Base-by-base conservation (phyloP, 768 basidiomycete genomes). In the Macrolepiota dolichaula region DNA sequence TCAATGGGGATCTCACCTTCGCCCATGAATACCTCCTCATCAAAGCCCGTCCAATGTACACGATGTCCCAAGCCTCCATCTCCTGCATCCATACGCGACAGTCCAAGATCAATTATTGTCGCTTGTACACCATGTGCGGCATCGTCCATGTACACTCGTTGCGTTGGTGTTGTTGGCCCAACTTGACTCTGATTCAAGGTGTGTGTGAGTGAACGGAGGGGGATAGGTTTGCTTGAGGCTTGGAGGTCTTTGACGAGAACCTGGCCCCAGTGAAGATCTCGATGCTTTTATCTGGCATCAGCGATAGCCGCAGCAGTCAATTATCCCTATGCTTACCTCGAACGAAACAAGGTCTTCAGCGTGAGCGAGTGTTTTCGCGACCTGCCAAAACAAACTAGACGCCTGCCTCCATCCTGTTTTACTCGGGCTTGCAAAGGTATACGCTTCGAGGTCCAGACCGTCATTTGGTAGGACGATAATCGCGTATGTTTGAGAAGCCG, bases 251-350 rank as follows among this genome's bases (percentile, higher is more conserved):
- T 87, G 51, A 98, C 85, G 7, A 99, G 81, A 53, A 99, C 91
- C 72, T 99, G 97, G 22, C 97, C 97, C 85, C 93, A 94, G 68
- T 99, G 97, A n/a, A 99, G 84, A 72, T 99, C 97, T 35, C 97
- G 94, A 74, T 99, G 97, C 96, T 99, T 55, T n/a, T 3, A 27
- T 32, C n/a, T 11, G n/a, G n/a, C 11, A 13, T 49, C 10, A 49
- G 15, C 25, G 10, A 12, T n/a, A 12, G 22, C 10, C 12, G 6
- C 12, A 24, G 6, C 22, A 24, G 19, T 13, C 10, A 49, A 49
- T 12, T 24, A 47, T 3, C 4, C 53, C 38, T 2, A 42, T 46
- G 66, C 83, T 59, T 64, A 97, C 96, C 85, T 99, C 97, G 60
- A 99, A 98, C 12, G 84, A 79, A 13, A 89, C 86, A 52, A 88